A percentile compares a stretch with the other conserved stretches of the same genome.
phyloP scores from a whole-genome alignment of 2,329 filamentous ascomycete genomes.

The Fusarium vanettenii region DNA sequence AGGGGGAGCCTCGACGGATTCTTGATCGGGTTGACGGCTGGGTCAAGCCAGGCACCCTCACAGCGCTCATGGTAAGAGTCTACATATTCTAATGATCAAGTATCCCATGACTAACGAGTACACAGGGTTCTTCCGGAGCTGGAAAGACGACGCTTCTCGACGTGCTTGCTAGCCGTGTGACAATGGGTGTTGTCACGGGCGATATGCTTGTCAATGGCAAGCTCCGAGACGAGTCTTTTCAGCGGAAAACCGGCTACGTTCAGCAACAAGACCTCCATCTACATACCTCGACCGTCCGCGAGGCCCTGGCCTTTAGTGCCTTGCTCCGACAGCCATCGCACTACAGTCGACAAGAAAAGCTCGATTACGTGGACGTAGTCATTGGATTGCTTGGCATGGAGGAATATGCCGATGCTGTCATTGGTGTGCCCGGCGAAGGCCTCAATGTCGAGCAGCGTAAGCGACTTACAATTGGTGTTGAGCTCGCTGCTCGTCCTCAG shows the following conservation, averaged over 20 bases:
- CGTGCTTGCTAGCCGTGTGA: background rate
- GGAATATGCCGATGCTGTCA: background rate
- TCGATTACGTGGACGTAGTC: background rate
- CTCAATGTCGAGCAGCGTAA: background rate
- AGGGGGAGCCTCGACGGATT: background rate
- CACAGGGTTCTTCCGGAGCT: slow-evolving; percentile 51
- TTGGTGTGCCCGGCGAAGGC: background rate
- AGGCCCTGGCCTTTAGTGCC: background rate
- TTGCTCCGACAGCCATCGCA: background rate
- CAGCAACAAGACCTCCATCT: background rate
- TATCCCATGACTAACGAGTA: slow-evolving; percentile 80
- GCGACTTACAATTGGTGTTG: background rate
- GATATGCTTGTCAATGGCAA: background rate
- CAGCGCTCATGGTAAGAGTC: background rate
- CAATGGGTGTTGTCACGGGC: background rate
- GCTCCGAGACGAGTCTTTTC: background rate
- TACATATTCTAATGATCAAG: slow-evolving; percentile 67
- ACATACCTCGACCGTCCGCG: background rate
- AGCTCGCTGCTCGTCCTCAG: background rate
- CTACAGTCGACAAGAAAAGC: background rate
- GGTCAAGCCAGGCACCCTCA: background rate
- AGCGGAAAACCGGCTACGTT: background rate
- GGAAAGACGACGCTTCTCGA: background rate
- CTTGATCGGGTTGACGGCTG: background rate
- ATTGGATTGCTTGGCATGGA: background rate